Evolutionary conservation across 2,329 filamentous ascomycete species (phyloP), one percentile per base, ranked within the genome.

Genomic region (Acrocalymma vagum): DNA sequence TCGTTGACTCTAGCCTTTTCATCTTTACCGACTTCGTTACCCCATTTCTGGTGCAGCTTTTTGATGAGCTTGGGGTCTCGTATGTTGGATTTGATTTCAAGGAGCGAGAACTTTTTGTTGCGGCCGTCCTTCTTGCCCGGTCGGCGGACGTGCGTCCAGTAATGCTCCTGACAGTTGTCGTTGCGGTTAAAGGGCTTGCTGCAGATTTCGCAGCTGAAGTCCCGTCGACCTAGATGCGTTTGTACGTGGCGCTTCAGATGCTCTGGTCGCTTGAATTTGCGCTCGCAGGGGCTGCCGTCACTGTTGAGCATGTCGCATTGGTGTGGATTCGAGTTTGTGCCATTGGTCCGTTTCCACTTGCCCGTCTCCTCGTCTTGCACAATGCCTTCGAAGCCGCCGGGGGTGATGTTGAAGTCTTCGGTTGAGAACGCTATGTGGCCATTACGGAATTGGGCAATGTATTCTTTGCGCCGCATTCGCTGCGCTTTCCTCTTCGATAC

Each of bases 81-180:
- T 27, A 63, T 52, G 17, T 44, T 49, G 17, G 51, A 51, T 15
- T 62, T 48, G 5, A 65, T 54, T 30, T 62, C 55, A 2, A 29
- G 17, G 16, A 65, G 48, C 3, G 59, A 45, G 8, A 50, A 39
- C 40, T 60, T 60, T 11, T 35, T 24, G 18, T 65, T 65, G 18
- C 60, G 51, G 15, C 62, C 60, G 16, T 49, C 52, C 33, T 58
- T 64, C 42, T 62, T 59, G 16, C 55, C 58, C 13, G 58, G 57
- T 13, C 44, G 49, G 28, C 30, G 42, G 16, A 63, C 52, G 23
- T 69, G 65, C 6, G 65, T 67, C 25, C 44, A 53, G 29, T 58
- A 55, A 40, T 70, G 67, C n/a, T 54, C 62, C 41, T 54, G 58
- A 39, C 55, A 62, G 41, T 70, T 70, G 51, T 70, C 67, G 41